Base-by-base conservation (phyloP, 1,139 yeast genomes). In the Blastobotrys aristatus region DNA sequence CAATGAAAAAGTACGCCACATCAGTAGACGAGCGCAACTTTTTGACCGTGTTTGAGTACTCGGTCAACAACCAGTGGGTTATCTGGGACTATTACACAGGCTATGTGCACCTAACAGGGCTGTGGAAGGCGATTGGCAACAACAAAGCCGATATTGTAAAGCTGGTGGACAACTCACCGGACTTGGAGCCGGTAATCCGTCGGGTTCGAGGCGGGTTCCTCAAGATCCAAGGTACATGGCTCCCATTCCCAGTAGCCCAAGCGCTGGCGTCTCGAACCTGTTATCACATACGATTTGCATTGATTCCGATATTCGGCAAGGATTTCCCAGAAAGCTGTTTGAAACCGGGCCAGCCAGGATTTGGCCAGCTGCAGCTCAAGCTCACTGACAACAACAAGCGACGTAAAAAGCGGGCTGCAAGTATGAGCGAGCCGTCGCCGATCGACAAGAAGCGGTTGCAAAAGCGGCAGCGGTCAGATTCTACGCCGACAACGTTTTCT, bases 171-270 rank as follows among this genome's bases (percentile, higher is more conserved):
- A 79, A 82, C 46, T 80, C 84, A 26, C 94, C 89, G 3, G 83
- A 77, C 58, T 68, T 76, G 56, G 79, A 77, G 64, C 87, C 82
- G 35, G 77, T 77, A 37, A 78, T 88, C 48, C 79, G 80, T 57
- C 75, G 96, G 43, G 88, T 89, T 18, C 71, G 97, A 48, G 97
- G 97, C 40, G 97, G 97, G 2, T 87, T 82, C 59, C 74, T 90
- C 57, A 89, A 88, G 70, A 87, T 90, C 57, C 97, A 90, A 68
- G 97, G 97, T 1, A 88, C 96, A 4, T 90, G 97, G 97, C 69
- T 89, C 37, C 95, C 96, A 1, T 84, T 70, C 62, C 75, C 75
- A 14, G 72, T 85, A 44, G 90, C 95, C 40, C 74, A 74, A 55
- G 68, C 77, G 27, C 70, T 90, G 47, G 95, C 96, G 3, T 67